phyloP scores from a whole-genome alignment of 148 eudicot genomes.

The Nyssa sinensis region DNA sequence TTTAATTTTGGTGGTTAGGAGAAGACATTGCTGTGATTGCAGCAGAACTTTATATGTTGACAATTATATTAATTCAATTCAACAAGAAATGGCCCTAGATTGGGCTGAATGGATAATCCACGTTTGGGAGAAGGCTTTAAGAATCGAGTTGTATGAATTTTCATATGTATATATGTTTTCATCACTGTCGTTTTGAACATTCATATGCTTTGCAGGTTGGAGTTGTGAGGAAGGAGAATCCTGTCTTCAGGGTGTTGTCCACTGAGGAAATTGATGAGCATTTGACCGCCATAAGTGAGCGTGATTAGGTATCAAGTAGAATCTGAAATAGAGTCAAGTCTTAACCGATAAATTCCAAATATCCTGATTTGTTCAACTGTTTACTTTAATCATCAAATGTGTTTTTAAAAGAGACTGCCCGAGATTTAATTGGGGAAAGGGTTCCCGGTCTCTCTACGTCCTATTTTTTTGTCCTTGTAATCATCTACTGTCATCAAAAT shows the following conservation, averaged over 20 bases:
- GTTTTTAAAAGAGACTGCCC: background rate
- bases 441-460: background rate
- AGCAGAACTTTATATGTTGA: too few species aligned
- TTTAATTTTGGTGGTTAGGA: background rate
- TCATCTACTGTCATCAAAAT: too few species aligned
- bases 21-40: background rate
- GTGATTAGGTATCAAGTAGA: conserved; percentile 42
- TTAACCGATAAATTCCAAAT: background rate
- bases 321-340: background rate
- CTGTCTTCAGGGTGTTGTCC: conserved; percentile 69
- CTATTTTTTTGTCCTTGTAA: background rate
- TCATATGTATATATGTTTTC: background rate
- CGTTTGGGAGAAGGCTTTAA: background rate
- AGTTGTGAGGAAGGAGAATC: conserved; percentile 77
- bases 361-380: background rate
- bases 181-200: background rate
- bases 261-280: conserved; percentile 97
- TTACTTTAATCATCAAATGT: background rate
- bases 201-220: conserved; percentile 57
- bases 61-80: background rate
- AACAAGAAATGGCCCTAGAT: background rate
- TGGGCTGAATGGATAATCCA: background rate
- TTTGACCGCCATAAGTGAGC: conserved; percentile 93
- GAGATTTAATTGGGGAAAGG: background rate
- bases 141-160: background rate